Base-by-base conservation (phyloP, 225 moss, liverwort and hornwort genomes). In the Pseudoscleropodium purum region DNA sequence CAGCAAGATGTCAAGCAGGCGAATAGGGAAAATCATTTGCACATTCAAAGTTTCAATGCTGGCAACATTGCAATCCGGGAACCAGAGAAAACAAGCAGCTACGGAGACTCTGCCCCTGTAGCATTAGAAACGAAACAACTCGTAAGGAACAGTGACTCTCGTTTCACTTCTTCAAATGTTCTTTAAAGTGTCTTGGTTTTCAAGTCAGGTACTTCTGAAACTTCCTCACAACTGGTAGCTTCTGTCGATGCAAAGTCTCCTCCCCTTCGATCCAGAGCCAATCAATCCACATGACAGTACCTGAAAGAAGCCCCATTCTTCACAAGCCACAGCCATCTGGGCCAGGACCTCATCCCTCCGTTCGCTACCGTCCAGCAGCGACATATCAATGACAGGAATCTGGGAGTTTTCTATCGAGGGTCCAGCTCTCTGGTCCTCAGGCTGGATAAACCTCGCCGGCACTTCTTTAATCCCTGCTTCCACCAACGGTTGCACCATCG, bases 241-340 rank as follows among this genome's bases (percentile, higher is more conserved):
- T 61, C 41, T 39, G 21, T 61, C 9, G 27, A 57, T 17, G 41
- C 61, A 14, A 43, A 62, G 21, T 31, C 43, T 31, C 21, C 21
- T 43, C 20, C 13, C 21, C 31, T 41, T 62, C 43, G 31, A 1
- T 31, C 15, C 62, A 63, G 43, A 62, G 82, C 20, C 62, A 61
- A 61, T 41, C 33, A 65, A 62, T 63, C 16, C 34, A 65, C 23
- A 49, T 33, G 14, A 15, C 23, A 63, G 65, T 61, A 93, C 90
- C 93, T 93, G 93, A 69, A 93, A 92, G 87, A 90, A 93, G 70
- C 93, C 91, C 91, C 90, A 92, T n/a, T 89, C 91, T 79, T 92
- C 82, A 69, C 91, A 90, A 49, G 90, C 93, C 67, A 75, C 80
- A 75, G 88, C 81, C 62, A 91, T 26, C 77, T 85, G 86, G 20